Percentiles rank a stretch among this genome's conserved stretches.
These are phyloP conservation scores for Aotearoamyces nothofagi DNA, from an alignment of 2,329 filamentous ascomycete species.

Conservation along the genomic window DNA sequence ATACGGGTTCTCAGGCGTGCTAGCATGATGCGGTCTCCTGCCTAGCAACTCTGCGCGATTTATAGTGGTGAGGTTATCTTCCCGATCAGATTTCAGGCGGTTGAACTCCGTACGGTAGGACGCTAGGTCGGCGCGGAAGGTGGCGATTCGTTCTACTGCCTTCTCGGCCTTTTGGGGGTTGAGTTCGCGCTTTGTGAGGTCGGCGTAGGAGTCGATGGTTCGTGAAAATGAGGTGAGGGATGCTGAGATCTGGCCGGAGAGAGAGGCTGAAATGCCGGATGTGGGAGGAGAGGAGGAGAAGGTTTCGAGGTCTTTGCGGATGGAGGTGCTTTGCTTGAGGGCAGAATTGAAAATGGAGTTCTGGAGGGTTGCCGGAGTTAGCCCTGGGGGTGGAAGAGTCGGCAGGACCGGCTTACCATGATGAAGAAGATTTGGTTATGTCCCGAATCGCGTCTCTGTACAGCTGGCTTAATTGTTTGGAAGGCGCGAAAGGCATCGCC, in stretches of 20 bases:
- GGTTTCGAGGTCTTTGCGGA: constrained; percentile 60
- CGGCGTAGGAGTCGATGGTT: constrained; percentile 83
- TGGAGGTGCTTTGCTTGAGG: constrained; percentile 67
- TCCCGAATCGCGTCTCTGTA: too few species aligned
- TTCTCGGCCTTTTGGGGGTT: constrained; percentile 87
- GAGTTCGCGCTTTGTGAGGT: constrained; percentile 73
- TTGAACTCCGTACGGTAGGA: constrained; percentile 71
- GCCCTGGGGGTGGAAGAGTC: too few species aligned
- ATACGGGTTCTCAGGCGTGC: constrained; percentile 84
- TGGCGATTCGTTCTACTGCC: constrained; percentile 69
- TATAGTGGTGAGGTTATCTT: constrained; percentile 50
- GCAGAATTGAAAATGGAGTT: constrained; percentile 78
- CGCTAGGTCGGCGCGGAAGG: constrained; percentile 67
- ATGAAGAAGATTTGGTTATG: too few species aligned
- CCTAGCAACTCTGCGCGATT: constrained; percentile 76
- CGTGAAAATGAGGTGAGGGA: constrained; percentile 70
- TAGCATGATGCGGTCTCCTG: constrained; percentile 67
- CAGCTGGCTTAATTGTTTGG: too few species aligned
- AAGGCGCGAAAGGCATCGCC: too few species aligned
- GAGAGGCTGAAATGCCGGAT: constrained; percentile 42
- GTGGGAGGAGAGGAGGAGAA: constrained; percentile 44
- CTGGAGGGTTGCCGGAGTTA: constrained; percentile 24
- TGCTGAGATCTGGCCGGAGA: constrained; percentile 62
- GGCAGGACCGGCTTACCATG: too few species aligned
- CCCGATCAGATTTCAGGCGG: constrained; percentile 58